Conservation (phyloP, 106 monocot species). For the Dendrobium chrysotoxum region DNA sequence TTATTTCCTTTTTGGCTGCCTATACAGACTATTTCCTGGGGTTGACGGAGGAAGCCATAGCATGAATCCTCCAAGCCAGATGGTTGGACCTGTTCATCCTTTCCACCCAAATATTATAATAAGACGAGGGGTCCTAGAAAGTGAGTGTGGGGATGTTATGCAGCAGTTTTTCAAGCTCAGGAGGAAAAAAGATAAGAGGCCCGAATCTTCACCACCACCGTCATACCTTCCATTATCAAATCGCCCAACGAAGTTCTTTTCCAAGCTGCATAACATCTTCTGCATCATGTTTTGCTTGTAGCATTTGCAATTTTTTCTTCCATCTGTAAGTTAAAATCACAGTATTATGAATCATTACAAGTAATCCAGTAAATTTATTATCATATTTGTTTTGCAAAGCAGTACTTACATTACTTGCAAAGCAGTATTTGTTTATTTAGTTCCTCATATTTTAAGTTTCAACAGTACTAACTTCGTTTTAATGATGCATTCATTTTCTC, state of each 20-base stretch:
- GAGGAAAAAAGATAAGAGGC: conserved; percentile 52
- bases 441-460: too few species aligned
- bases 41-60: conserved; percentile 36
- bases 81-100: conserved; percentile 72
- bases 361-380: too few species aligned
- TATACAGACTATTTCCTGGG: conserved; percentile 64
- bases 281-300: conserved; percentile 64
- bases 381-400: too few species aligned
- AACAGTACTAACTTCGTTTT: background rate
- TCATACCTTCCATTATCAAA: conserved; percentile 33
- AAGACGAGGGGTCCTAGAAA: conserved; percentile 61
- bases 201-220: conserved; percentile 19
- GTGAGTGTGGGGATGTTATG: conserved; percentile 75
- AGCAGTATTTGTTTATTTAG: too few species aligned
- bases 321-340: background rate
- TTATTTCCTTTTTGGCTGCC: background rate
- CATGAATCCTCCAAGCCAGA: conserved; percentile 19
- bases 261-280: conserved; percentile 63
- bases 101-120: conserved; percentile 83
- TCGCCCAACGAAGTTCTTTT: conserved; percentile 41
- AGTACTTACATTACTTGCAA: too few species aligned
- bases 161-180: conserved; percentile 86
- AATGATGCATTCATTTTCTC: background rate
- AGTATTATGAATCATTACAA: background rate
- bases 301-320: background rate